Base-by-base conservation (phyloP, 306 rosid genomes). In the Vachellia collinsii region DNA sequence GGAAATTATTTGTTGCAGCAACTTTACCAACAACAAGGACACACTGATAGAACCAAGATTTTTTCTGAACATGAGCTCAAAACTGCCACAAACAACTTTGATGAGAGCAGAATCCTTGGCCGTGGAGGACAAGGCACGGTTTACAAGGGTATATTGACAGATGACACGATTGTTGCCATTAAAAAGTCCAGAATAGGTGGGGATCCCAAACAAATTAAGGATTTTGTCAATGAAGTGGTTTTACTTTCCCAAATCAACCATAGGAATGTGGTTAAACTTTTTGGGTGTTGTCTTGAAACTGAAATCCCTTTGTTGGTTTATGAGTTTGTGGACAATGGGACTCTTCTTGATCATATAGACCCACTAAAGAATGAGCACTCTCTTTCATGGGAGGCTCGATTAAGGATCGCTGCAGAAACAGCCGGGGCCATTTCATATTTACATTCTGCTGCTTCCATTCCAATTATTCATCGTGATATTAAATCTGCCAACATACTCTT, bases 391-490 rank as follows among this genome's bases (percentile, higher is more conserved):
- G 56, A 74, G 41, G 61, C 34, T 8, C 65, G 85, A 38, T 58
- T 85, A 53, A 63, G 67, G 70, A 73, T 85, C 19, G 80, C 88
- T 25, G 22, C 39, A 25, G 80, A 85, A 67, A 67, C 75, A 13
- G 78, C 67, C 0, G 64, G 62, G 0, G 77, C 80, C 56, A 1
- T 85, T 34, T 58, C 85, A 20, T 85, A 81, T 76, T 77, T 85
- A 8, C 85, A 81, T 22, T 77, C 83, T 38, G 34, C 83, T 38
- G 29, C 78, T 69, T 51, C 72, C 3, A n/a, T 66, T 17, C 85
- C 81, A 4, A 73, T 86, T 66, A 38, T 86, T 46, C 89, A 83
- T 4, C 46, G 85, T 42, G 87, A 86, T 83, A 76, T 83, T 8
- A 86, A 86, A 36, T 47, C 83, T 11, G 0, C 70, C 7, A 86